Conservation (phyloP, 116 monocot species). For the Trichopus zeylanicus region DNA sequence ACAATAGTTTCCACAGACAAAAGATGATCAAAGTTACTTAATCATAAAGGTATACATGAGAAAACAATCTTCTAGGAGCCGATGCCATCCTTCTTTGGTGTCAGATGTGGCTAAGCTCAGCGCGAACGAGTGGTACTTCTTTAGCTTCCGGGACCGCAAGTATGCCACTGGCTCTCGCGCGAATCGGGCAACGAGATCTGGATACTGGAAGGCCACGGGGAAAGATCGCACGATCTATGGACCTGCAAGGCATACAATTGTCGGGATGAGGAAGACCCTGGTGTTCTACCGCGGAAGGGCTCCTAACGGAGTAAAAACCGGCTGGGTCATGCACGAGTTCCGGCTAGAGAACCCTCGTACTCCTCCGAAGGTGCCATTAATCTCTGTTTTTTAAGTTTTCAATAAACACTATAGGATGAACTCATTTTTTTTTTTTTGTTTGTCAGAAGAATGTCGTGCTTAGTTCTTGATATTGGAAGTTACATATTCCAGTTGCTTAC, state of each 20-base stretch:
- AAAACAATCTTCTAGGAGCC: no score
- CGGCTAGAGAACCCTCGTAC: conserved; percentile 38
- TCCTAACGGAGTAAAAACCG: conserved; percentile 38
- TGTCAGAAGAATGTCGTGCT: no score
- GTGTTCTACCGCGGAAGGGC: conserved; percentile 57
- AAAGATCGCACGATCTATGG: conserved; percentile 37
- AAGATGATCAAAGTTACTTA: no score
- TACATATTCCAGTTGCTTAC: background rate
- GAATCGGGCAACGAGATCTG: conserved; percentile 44
- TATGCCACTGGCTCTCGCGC: conserved; percentile 50
- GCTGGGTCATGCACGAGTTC: conserved; percentile 74
- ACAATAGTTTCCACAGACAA: no score
- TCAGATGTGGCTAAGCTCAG: conserved; percentile 44
- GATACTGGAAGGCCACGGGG: conserved; percentile 63
- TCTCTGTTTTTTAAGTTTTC: background rate
- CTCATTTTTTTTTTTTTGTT: background rate
- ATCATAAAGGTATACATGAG: no score
- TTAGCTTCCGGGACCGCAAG: conserved; percentile 48
- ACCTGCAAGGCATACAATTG: conserved; percentile 8
- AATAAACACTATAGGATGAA: no score
- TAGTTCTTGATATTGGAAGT: no score
- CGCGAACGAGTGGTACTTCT: conserved; percentile 61
- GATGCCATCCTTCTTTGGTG: no score
- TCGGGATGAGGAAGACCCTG: conserved; percentile 67
- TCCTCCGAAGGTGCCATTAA: conserved; percentile 35